Evolutionary conservation across 495 filamentous ascomycete genomes (phyloP).

Genomic region (Cercophora samala): DNA sequence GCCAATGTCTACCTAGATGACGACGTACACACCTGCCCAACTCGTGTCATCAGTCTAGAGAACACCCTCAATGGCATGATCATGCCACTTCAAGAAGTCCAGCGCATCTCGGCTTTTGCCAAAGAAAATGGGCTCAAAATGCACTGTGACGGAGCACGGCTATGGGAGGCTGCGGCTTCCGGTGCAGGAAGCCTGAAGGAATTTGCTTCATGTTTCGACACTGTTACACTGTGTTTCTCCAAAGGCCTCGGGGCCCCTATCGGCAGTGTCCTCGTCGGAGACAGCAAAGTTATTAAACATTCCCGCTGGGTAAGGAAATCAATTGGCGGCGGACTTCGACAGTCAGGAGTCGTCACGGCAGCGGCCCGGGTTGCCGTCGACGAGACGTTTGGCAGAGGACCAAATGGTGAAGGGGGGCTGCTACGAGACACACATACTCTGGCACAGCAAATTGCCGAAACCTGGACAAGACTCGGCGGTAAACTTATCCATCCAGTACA

Average conservation of each 20-base stretch:
- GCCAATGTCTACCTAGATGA: slow-evolving; percentile 48
- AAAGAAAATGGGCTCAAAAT: slow-evolving; percentile 62
- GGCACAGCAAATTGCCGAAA: slow-evolving; percentile 60
- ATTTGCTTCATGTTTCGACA: slow-evolving; percentile 72
- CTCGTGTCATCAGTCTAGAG: slow-evolving; percentile 76
- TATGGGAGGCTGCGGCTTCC: slow-evolving; percentile 73
- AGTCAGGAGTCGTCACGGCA: slow-evolving; percentile 60
- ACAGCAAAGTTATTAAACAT: slow-evolving; percentile 60
- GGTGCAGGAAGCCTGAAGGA: slow-evolving; percentile 61
- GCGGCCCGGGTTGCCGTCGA: slow-evolving; percentile 59
- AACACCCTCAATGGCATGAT: slow-evolving; percentile 79
- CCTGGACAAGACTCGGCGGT: slow-evolving; percentile 64
- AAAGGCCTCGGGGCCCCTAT: slow-evolving; percentile 90
- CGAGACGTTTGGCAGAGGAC: slow-evolving; percentile 64
- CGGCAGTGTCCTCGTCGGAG: slow-evolving; percentile 74
- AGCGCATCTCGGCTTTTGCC: slow-evolving; percentile 66
- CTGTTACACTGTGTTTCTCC: slow-evolving; percentile 76
- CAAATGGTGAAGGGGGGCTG: slow-evolving; percentile 60
- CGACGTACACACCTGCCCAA: slow-evolving; percentile 63
- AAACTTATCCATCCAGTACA: slow-evolving; percentile 61
- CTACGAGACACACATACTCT: slow-evolving; percentile 59
- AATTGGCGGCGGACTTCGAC: slow-evolving; percentile 79
- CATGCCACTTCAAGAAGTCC: slow-evolving; percentile 68
- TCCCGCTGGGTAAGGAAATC: slow-evolving; percentile 79
- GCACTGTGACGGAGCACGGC: slow-evolving; percentile 79